These are phyloP conservation scores for Saururus chinensis DNA, from an alignment of 164 flowering plant genomes.

Conservation along the genomic window DNA sequence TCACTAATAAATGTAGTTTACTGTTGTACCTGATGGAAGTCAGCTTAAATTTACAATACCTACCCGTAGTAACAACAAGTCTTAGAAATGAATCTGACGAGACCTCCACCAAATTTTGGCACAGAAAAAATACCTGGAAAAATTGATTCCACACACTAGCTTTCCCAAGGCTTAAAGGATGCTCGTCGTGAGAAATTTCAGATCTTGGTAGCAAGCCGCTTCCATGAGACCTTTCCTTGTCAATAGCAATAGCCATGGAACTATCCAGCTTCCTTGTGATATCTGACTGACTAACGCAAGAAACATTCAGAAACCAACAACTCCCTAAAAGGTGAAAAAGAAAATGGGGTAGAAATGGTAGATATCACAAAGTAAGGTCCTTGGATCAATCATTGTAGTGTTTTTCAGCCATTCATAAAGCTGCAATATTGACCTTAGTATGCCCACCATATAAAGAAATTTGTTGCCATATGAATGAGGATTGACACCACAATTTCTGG, in stretches of 20 bases:
- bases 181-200: conserved; percentile 72
- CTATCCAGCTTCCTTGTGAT: conserved; percentile 72
- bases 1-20: no score
- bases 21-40: no score
- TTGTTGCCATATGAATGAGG: no score
- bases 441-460: no score
- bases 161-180: conserved; percentile 91
- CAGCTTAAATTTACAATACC: no score
- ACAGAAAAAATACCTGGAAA: conserved; percentile 58
- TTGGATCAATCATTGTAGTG: no score
- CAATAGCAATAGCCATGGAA: conserved; percentile 24
- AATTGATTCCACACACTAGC: conserved; percentile 88
- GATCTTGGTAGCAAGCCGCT: conserved; percentile 71
- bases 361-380: neutral
- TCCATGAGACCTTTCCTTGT: conserved; percentile 28
- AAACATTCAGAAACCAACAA: conserved; percentile 39
- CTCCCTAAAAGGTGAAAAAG: neutral
- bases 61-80: neutral
- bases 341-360: neutral
- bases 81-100: neutral
- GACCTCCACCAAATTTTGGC: neutral
- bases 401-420: no score
- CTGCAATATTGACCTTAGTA: no score
- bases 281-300: conserved; percentile 93
- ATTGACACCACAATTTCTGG: no score